Base-by-base conservation (phyloP, 2,329 filamentous ascomycete genomes). In the Dactylellina haptotyla region DNA sequence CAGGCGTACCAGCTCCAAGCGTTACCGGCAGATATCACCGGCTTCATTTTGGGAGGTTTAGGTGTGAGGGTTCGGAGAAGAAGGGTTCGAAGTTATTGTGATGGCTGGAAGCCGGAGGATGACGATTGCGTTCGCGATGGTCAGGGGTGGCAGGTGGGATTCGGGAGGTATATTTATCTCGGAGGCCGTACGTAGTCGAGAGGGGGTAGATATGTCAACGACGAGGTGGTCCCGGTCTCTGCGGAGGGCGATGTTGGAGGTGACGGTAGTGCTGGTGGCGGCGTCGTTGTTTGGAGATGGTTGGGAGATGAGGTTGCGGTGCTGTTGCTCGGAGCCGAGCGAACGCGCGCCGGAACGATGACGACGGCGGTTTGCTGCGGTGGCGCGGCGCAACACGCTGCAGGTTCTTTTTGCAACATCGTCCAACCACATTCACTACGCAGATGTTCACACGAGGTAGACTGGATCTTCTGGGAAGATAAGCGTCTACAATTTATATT, bases 1-100 rank as follows among this genome's bases (percentile, higher is more conserved):
- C n/a, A n/a, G 70, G 81, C 88, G 80, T 85, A 97, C 93, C 93
- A 97, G 84, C 89, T 92, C 93, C 93, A 97, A 80, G 93, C 94
- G 84, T 96, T 93, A 84, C 93, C 87, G 77, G 92, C 89, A 80
- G 92, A 90, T 78, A 98, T 91, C 80, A 98, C 85, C 78, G 94
- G 93, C 89, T 97, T 97, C 93, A 97, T 97, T 80, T 30, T 59
- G 39, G n/a, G n/a, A 25, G 18, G 14, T 46, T 46, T 20, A 10
- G 18, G 23, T 34, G 25, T 8, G 8, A 26, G 30, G 23, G 1
- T 26, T 3, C 12, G 20, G 18, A 3, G 14, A 28, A 28, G 1
- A 51, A n/a, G 12, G 32, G n/a, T n/a, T n/a, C n/a, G n/a, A n/a
- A n/a, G n/a, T 46, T 25, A 46, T 46, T 5, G 16, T 4, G 41